phyloP scores from a whole-genome alignment of 495 filamentous ascomycete genomes.

The Cercophora sp. region DNA sequence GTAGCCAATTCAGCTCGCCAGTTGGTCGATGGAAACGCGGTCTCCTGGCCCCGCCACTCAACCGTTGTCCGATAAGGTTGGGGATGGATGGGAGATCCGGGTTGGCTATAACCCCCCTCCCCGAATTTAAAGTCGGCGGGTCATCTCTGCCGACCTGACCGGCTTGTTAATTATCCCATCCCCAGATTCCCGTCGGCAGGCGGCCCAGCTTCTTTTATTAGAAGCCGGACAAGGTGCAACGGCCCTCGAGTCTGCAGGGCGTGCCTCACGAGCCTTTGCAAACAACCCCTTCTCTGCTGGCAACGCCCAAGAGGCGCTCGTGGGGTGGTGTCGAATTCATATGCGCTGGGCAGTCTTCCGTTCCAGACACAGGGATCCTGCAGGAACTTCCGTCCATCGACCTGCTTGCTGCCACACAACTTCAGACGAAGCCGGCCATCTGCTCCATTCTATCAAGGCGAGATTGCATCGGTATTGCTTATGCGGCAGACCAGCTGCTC shows the following conservation, averaged over 20 bases:
- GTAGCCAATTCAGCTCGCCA: background rate
- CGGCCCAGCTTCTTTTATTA: constrained; percentile 28
- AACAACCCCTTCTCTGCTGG: background rate
- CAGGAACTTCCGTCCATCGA: constrained; percentile 22
- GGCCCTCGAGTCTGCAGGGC: constrained; percentile 9
- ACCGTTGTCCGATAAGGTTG: constrained; percentile 14
- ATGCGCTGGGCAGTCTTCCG: constrained; percentile 17
- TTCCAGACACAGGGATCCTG: constrained; percentile 17
- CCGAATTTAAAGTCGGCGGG: constrained; percentile 15
- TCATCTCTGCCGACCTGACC: constrained; percentile 17
- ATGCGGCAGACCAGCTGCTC: constrained; percentile 11
- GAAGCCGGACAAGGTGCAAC: constrained; percentile 18
- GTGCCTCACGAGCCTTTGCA: constrained; percentile 8
- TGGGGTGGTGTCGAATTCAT: constrained; percentile 26
- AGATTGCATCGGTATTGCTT: constrained; percentile 28
- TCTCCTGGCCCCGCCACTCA: background rate
- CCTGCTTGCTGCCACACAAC: constrained; percentile 1
- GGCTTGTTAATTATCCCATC: constrained; percentile 12
- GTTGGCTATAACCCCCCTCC: constrained; percentile 17
- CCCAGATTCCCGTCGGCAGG: constrained; percentile 18
- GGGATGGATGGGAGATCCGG: constrained; percentile 23
- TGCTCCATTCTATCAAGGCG: constrained; percentile 3
- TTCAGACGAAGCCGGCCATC: constrained; percentile 5
- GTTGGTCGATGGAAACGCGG: background rate
- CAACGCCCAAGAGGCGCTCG: constrained; percentile 5